Evolutionary conservation across 176 grass and related monocot species (phyloP), one percentile per base, ranked within the genome.

Genomic region (Avena atlantica): DNA sequence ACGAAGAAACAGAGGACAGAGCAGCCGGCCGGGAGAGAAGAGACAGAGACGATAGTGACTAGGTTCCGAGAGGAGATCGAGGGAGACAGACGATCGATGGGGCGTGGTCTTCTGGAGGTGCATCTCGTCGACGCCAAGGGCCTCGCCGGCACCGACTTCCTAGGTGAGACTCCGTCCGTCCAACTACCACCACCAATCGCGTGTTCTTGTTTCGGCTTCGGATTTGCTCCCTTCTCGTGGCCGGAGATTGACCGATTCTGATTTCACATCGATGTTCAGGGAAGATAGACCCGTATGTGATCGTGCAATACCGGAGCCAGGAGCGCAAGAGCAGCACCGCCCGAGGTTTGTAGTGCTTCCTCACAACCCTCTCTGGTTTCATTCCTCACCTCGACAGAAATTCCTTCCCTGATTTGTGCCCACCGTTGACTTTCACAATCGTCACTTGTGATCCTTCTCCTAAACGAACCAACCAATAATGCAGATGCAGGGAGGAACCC

Each of bases 201-300:
- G 36, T 37, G 36, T 37, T 37, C 36, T 37, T 37, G 36, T 37
- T 37, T 5, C 0, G 7, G 44, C 44, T 45, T 45, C 44, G 44
- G 9, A 45, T 45, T 45, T 45, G 44, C 44, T 45, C 44, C 44
- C 7, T 6, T 45, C 44, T 45, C 7, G 44, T 45, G 44, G 44
- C 44, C 29, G 34, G 17, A 21, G 20, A 60, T 20, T 80, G 48
- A 58, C 51, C 47, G 12, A 40, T 37, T 37, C 4, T 7, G 9
- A 69, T 59, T 15, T n/a, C 24, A 2, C 36, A 3, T 37, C 1
- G 21, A 81, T n/a, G 31, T 19, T 69, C 93, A 98, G 95, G 91
- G 12, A 93, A 93, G 86, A 24, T 95, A 1, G 95, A 98, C 88
- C 93, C 95, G 34, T 98, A 98, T 52, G 93, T 91, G 78, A 2